Evolutionary conservation across 2,329 filamentous ascomycete species (phyloP), one percentile per base, ranked within the genome.

Genomic region (Neonectria ditissima): DNA sequence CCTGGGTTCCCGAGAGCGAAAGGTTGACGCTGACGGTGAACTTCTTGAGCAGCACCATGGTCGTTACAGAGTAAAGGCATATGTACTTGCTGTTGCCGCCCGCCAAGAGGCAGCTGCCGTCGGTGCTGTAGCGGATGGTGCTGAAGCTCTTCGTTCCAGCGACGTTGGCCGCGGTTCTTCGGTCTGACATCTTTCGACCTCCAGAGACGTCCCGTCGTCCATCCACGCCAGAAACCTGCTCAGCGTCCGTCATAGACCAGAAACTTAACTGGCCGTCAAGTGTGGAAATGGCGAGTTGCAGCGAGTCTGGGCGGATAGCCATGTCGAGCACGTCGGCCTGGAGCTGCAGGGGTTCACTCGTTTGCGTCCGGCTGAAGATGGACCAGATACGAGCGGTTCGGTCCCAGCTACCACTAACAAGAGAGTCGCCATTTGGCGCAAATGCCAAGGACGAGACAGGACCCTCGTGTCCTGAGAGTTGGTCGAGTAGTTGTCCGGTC

Each of bases 81-180:
- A 99, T 97, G 78, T 97, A 97, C 81, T 99, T 99, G 89, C 94
- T 97, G 83, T 96, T 97, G 32, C 96, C 96, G 51, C 89, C 94
- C 1, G 95, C 96, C 43, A 99, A 83, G 11, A 99, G 84, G 73
- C 96, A 97, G 66, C 89, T 92, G 13, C 96, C 96, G 75, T 99
- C 96, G 1, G 93, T 91, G 76, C 94, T 97, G 81, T 98, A 99
- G 57, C 88, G 89, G 69, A 99, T 92, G 7, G 91, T 92, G 73
- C 87, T 91, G 81, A 97, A 99, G 69, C 89, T 91, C 78, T 99
- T 99, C 44, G 93, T 97, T 39, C 93, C 93, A 1, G 93, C 87
- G 3, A 92, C 91, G 73, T 97, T 98, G 48, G 96, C 96, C 3
- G 96, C 96, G 3, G 94, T 97, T 64, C 94, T 86, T 51, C 96